Base-by-base conservation (phyloP, 306 rosid species). In the Gastrolobium bilobum region DNA sequence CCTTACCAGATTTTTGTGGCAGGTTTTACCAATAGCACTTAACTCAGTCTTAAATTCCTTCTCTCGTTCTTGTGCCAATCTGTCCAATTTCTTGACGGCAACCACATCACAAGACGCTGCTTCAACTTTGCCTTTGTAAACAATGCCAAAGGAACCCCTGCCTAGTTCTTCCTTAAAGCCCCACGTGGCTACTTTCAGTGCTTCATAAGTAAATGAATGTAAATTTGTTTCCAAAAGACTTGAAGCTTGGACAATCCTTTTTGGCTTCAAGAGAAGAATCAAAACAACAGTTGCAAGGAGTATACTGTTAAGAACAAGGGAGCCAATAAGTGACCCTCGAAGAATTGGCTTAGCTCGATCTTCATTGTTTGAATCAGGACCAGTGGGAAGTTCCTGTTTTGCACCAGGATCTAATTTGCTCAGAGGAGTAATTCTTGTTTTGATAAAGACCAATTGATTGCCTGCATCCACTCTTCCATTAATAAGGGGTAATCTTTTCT, bases 111-210 rank as follows among this genome's bases (percentile, higher is more conserved):
- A 34, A 54, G 79, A 62, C 20, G 38, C 15, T 68, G 77, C 54
- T 42, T 69, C 52, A 1, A 84, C 38, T 2, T 63, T 65, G 10
- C 90, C 90, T 74, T 81, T 87, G 57, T 84, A 87, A 15, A 87
- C 90, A 78, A 58, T 84, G 26, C 78, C 88, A 78, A 35, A 87
- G 3, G 90, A 87, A 63, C 90, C 90, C 2, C 88, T 78, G 1
- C 88, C 90, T 63, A 81, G 1, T 58, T 63, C 82, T 71, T 81
- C 80, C 15, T 10, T 69, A 71, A 87, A 84, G 7, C 52, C 84
- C 70, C 20, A 0, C 0, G 90, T 87, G 50, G 86, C 87, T 9
- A 73, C 77, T 51, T 78, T n/a, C 76, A 87, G 13, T 58, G 68
- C 69, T 7, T 84, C 61, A 15, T 77, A 84, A 50, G 74, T 63